These are phyloP conservation scores for Pugionium dolabratum DNA, from an alignment of 345 rosid genomes.

Conservation along the genomic window DNA sequence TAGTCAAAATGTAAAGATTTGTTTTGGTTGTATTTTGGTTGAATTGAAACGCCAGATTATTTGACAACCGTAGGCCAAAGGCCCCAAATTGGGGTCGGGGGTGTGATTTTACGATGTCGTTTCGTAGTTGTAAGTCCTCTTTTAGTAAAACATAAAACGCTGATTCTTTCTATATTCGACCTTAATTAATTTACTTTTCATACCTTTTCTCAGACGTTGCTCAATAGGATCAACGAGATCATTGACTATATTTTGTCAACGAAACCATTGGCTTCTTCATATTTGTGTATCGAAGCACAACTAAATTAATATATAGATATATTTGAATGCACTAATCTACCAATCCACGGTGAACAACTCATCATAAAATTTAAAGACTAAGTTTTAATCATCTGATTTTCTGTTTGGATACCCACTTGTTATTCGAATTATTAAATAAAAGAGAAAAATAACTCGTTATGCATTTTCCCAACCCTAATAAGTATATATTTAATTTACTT, in stretches of 20 bases:
- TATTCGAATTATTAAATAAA: too few relatives aligned
- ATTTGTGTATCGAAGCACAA: constrained; percentile 10
- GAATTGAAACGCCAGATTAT: not conserved
- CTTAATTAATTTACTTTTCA: not conserved
- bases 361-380: too few relatives aligned
- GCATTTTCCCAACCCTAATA: too few relatives aligned
- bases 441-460: too few relatives aligned
- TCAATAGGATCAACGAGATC: constrained; percentile 10
- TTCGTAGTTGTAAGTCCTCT: not conserved
- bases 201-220: not conserved
- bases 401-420: too few relatives aligned
- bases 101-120: not conserved
- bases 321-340: constrained; percentile 6
- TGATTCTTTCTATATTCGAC: not conserved
- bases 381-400: too few relatives aligned
- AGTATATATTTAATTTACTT: too few relatives aligned
- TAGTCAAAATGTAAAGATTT: too few relatives aligned
- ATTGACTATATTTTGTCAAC: constrained; percentile 14
- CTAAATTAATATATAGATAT: not conserved
- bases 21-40: constrained; percentile 20
- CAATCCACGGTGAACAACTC: too few relatives aligned
- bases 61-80: constrained; percentile 16
- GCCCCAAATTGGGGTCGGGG: too few relatives aligned
- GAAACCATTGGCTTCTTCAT: not conserved
- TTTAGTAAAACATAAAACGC: not conserved